Conservation (phyloP, 2,329 filamentous ascomycete genomes). For the Zymoseptoria tritici region DNA sequence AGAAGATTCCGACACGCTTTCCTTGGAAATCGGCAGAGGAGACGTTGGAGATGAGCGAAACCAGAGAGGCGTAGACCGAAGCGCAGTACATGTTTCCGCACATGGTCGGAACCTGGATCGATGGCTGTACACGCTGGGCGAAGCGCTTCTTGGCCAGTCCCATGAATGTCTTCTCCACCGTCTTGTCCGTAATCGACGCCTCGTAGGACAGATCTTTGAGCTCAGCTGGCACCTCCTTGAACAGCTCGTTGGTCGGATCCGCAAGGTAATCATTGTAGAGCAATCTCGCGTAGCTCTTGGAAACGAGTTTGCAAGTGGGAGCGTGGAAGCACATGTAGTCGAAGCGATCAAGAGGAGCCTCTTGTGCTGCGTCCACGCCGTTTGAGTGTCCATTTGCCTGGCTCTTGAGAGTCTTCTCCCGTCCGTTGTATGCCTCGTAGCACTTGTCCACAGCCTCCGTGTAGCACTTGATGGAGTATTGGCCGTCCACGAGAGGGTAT, state of each 20-base stretch:
- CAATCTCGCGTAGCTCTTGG: slow-evolving; percentile 47
- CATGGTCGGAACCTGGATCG: slow-evolving; percentile 44
- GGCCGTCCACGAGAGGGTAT: slow-evolving; percentile 47
- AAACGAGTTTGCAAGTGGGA: slow-evolving; percentile 49
- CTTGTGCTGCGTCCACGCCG: slow-evolving; percentile 33
- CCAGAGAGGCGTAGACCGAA: slow-evolving; percentile 45
- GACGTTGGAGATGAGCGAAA: slow-evolving; percentile 42
- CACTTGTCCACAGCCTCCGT: slow-evolving; percentile 46
- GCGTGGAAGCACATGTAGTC: slow-evolving; percentile 51
- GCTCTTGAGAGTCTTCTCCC: slow-evolving; percentile 40
- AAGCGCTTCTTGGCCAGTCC: slow-evolving; percentile 46
- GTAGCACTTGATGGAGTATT: slow-evolving; percentile 48
- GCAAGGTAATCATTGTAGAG: slow-evolving; percentile 47
- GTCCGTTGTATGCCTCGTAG: slow-evolving; percentile 48
- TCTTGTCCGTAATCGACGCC: slow-evolving; percentile 44
- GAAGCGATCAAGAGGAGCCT: slow-evolving; percentile 45
- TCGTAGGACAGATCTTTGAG: slow-evolving; percentile 41
- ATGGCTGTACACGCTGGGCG: slow-evolving; percentile 42
- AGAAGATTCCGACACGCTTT: slow-evolving; percentile 47
- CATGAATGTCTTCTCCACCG: slow-evolving; percentile 48
- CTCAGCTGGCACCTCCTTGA: slow-evolving; percentile 44
- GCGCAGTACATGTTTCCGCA: slow-evolving; percentile 52
- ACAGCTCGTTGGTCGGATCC: slow-evolving; percentile 41
- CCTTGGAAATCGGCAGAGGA: slow-evolving; percentile 39
- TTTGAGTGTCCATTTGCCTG: slow-evolving; percentile 34